Base-by-base conservation (phyloP, 1,284 basidiomycete species). In the Papiliotrema nemorosa region DNA sequence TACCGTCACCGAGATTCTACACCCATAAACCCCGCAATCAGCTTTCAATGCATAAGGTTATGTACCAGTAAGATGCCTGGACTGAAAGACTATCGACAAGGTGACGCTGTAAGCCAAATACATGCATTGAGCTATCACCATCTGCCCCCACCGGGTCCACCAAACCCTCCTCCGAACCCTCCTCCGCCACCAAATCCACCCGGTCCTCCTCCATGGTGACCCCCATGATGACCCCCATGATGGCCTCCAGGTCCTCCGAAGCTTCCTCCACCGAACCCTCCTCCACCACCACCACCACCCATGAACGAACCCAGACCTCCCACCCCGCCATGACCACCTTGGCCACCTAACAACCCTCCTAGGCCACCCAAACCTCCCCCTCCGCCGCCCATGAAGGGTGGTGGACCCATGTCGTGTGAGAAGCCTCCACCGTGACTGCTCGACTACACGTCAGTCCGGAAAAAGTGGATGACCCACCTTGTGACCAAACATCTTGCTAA, bases 311-410 rank as follows among this genome's bases (percentile, higher is more conserved):
- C n/a, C n/a, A n/a, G n/a, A n/a, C n/a, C n/a, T n/a, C n/a, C n/a
- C n/a, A n/a, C n/a, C 9, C 36, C 36, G 36, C 9, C 36, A 13
- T 38, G 36, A 38, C 36, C 20, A 6, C 41, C 41, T 4, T 27
- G 16, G 5, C 27, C n/a, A 18, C 44, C 45, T 10, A 22, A 22
- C 10, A 51, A 48, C 6, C 56, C 54, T 31, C 59, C 51, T 36
- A 35, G 37, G 24, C 45, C 27, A 25, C 36, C 18, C 27, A 35
- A 43, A 34, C 47, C 42, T 10, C 49, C 44, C n/a, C 27, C 27
- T 14, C 52, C 49, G 36, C 57, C 52, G 24, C 55, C 57, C 61
- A 64, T 60, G 58, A 66, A 67, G 2, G 67, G 65, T 7, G 66
- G 66, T 13, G 64, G 58, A 24, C 66, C 66, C 55, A 63, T 61